Percentiles rank a stretch among this genome's conserved stretches.
Evolutionary conservation across 192 early-diverging fungal species (phyloP).

Genomic region (Lunasporangiospora selenospora): DNA sequence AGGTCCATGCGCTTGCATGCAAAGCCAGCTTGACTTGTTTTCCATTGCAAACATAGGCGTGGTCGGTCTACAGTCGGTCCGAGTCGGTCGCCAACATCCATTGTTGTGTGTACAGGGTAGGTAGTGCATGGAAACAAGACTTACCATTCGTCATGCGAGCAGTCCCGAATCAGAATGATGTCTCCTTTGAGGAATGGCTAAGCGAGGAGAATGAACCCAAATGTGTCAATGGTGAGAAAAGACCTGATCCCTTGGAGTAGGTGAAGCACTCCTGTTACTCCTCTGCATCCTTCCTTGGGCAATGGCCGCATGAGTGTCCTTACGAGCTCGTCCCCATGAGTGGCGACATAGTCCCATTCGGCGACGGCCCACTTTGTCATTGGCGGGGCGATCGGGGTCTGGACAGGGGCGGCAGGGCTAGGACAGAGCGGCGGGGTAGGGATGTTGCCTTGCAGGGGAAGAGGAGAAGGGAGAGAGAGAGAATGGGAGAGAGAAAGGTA

Average conservation of each 20-base stretch:
- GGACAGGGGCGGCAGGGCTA: not conserved
- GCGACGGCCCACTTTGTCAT: constrained; percentile 45
- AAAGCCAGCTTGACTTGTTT: no score
- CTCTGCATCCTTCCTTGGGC: no score
- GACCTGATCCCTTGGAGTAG: no score
- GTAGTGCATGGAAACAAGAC: not conserved
- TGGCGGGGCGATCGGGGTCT: not conserved
- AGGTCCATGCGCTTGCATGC: no score
- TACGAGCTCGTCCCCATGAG: constrained; percentile 47
- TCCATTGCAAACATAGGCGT: no score
- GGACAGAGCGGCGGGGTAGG: no score
- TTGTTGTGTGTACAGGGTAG: not conserved
- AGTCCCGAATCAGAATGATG: constrained; percentile 39
- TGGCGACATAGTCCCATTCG: constrained; percentile 44
- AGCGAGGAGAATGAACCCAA: no score
- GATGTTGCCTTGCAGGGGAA: no score
- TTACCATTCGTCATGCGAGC: constrained; percentile 46
- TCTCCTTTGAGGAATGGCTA: constrained; percentile 43
- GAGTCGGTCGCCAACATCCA: no score
- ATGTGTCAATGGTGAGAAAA: no score
- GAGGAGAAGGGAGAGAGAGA: not conserved
- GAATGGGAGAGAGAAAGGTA: not conserved
- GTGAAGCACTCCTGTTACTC: no score
- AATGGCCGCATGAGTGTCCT: constrained; percentile 11
- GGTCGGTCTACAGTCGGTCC: no score